These are phyloP conservation scores for Gossypium aridum DNA, from an alignment of 441 rosid genomes.

Conservation along the genomic window DNA sequence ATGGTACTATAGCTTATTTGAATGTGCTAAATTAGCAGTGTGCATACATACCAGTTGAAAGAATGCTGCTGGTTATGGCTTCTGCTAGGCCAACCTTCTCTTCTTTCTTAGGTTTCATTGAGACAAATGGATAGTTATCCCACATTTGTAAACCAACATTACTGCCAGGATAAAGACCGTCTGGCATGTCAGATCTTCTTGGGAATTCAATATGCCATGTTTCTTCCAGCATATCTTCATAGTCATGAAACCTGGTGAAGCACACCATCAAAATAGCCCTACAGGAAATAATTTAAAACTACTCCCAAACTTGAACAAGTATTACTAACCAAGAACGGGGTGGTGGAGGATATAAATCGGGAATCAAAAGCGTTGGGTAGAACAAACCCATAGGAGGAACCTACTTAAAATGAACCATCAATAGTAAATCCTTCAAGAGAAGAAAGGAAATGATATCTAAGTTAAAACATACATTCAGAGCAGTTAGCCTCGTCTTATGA, in stretches of 20 bases:
- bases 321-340: slow-evolving; percentile 73
- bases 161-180: slow-evolving; percentile 42
- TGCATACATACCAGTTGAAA: slow-evolving; percentile 59
- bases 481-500: slow-evolving; percentile 81
- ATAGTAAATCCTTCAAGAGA: slow-evolving; percentile 8
- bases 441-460: slow-evolving; percentile 4
- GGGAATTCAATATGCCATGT: slow-evolving; percentile 82
- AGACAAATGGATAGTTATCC: slow-evolving; percentile 65
- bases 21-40: slow-evolving; percentile 8
- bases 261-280: slow-evolving; percentile 1
- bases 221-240: slow-evolving; percentile 93
- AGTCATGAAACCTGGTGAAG: slow-evolving; percentile 66
- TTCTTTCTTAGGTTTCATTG: slow-evolving; percentile 75
- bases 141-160: slow-evolving; percentile 67
- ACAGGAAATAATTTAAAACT: slow-evolving; percentile 11
- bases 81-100: slow-evolving; percentile 98
- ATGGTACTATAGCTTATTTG: slow-evolving; percentile 10
- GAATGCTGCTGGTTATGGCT: slow-evolving; percentile 87
- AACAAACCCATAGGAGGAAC: slow-evolving; percentile 98
- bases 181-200: slow-evolving; percentile 64
- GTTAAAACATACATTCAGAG: slow-evolving; percentile 61
- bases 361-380: slow-evolving; percentile 81
- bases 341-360: slow-evolving; percentile 85
- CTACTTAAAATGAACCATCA: slow-evolving; percentile 28
- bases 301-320: slow-evolving; percentile 1